Conservation (phyloP, 1,284 basidiomycete genomes). For the Leccinum idahoense region DNA sequence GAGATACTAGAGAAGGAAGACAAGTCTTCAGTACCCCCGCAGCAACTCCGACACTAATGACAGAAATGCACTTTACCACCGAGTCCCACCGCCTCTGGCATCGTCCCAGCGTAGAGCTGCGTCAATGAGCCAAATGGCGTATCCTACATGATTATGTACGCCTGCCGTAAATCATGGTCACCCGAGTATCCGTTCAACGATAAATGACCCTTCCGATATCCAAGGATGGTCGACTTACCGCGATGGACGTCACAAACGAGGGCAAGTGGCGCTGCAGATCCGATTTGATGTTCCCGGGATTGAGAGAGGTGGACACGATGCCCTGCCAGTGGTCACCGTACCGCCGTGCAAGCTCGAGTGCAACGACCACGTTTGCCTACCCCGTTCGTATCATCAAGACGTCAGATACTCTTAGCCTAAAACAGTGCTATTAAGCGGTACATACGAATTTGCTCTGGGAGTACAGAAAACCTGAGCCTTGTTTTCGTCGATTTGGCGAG, state of each 20-base stretch:
- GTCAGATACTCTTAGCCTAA: not conserved
- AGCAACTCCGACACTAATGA: not conserved
- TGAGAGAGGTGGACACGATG: constrained; percentile 22
- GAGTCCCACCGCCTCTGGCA: constrained; percentile 24
- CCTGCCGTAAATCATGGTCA: constrained; percentile 5
- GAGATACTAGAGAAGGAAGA: constrained; percentile 26
- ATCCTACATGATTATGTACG: constrained; percentile 18
- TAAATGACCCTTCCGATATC: not conserved
- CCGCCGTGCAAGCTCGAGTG: constrained; percentile 20
- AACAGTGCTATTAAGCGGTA: not conserved
- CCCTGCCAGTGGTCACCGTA: constrained; percentile 16
- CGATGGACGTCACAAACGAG: constrained; percentile 4
- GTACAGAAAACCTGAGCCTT: constrained; percentile 31
- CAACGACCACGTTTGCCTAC: constrained; percentile 23
- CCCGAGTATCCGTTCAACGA: not conserved
- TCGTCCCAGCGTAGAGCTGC: constrained; percentile 34
- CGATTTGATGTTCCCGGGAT: constrained; percentile 25
- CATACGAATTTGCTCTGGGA: constrained; percentile 43
- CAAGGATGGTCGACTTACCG: constrained; percentile 6
- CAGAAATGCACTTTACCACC: constrained; percentile 28
- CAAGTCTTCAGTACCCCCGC: not conserved
- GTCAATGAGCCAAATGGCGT: constrained; percentile 31
- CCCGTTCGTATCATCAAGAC: not conserved
- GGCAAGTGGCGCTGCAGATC: constrained; percentile 24
- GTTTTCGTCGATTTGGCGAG: constrained; percentile 30